Base-by-base conservation (phyloP, 495 filamentous ascomycete species). In the Astrothelium subdiscretum region DNA sequence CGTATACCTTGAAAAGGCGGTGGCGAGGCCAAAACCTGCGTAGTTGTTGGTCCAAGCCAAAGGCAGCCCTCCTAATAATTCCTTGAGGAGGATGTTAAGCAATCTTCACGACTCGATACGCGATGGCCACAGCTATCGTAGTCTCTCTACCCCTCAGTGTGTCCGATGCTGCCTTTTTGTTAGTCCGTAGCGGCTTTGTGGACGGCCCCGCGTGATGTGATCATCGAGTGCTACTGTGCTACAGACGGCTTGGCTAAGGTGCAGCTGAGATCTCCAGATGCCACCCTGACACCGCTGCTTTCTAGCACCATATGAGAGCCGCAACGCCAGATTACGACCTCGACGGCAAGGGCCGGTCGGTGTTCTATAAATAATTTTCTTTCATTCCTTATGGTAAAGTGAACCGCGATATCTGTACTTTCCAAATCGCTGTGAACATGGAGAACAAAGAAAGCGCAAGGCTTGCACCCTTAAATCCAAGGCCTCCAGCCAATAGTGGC, bases 261-360 rank as follows among this genome's bases (percentile, higher is more conserved):
- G 42, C 42, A 29, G 48, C 48, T 54, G 48, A 54, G 48, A 54
- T 54, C 43, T 48, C 48, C 48, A 54, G 22, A 54, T 54, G 48
- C 48, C 5, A 54, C 48, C 48, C 48, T 54, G 29, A 54, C n/a
- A n/a, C n/a, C n/a, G n/a, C n/a, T n/a, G n/a, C n/a, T n/a, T 54
- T 54, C 20, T 29, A 10, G 12, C 12, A 29, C 3, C 12, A 29
- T 54, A 29, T 24, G 24, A 54, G 22, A 54, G 48, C 48, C 48
- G 48, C 48, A 29, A 54, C 48, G 48, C 48, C 24, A 4, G 20
- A 20, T 29, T 54, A 24, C 15, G 22, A 54, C 48, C 48, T 54
- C 22, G 15, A 54, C 48, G 48, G 20, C 24, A 54, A 27, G 22
- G 24, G 48, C 48, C 48, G 24, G 29, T 54, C 4, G 12, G 24